These are phyloP conservation scores for Solanum lycopersicoides DNA, from an alignment of 257 asterid species.

Conservation along the genomic window DNA sequence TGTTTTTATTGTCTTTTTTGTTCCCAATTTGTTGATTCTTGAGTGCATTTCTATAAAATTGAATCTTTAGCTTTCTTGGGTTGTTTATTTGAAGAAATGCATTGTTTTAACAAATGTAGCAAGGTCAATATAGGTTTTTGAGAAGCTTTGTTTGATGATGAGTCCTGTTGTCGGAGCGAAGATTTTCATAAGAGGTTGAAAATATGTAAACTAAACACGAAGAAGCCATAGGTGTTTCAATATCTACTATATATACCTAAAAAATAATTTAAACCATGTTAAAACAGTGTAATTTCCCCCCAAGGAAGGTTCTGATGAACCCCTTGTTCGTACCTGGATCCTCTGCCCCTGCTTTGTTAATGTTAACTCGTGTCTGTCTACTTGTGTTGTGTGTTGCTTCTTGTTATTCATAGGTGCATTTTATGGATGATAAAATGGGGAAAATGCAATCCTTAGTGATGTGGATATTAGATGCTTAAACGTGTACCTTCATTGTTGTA, in stretches of 20 bases:
- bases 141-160: not conserved
- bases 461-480: not conserved
- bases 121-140: not conserved
- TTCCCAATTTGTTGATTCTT: not conserved
- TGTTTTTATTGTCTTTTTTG: not conserved
- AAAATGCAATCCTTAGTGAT: not conserved
- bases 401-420: not conserved
- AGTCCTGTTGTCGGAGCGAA: not conserved
- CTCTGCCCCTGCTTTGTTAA: not conserved
- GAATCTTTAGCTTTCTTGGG: not conserved
- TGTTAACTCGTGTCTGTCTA: not conserved
- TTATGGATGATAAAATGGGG: not conserved
- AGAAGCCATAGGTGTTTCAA: not conserved
- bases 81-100: not conserved
- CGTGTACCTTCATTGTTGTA: not conserved
- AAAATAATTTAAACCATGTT: not conserved
- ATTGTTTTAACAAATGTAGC: not conserved
- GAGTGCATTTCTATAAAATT: not conserved
- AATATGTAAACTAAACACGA: not conserved
- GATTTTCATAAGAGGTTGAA: not conserved
- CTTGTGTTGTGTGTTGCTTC: not conserved
- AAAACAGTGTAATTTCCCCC: not conserved
- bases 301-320: not conserved
- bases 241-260: not conserved
- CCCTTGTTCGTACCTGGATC: not conserved